phyloP scores from a whole-genome alignment of 2,329 filamentous ascomycete species.

The Neobulgaria alba region DNA sequence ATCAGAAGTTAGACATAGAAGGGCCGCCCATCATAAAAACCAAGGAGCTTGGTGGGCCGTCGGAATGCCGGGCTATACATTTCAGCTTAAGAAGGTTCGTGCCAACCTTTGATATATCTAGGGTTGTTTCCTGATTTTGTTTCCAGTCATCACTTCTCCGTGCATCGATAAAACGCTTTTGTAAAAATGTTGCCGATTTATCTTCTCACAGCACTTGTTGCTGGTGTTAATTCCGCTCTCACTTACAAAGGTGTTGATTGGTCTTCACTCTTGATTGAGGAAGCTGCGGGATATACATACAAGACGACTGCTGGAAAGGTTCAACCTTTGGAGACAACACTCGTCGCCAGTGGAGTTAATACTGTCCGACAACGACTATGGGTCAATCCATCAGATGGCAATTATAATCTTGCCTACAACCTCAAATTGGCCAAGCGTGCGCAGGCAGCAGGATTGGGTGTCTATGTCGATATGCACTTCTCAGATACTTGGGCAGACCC shows the following conservation, averaged over 20 bases:
- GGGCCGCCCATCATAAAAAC: not conserved
- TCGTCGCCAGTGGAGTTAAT: conserved; percentile 55
- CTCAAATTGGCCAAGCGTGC: conserved; percentile 57
- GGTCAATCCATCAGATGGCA: conserved; percentile 57
- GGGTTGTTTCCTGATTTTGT: not conserved
- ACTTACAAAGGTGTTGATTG: conserved; percentile 62
- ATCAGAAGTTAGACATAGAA: not conserved
- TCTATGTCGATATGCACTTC: conserved; percentile 55
- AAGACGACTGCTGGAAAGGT: conserved; percentile 44
- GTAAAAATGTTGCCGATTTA: conserved; percentile 7
- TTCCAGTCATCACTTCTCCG: not conserved
- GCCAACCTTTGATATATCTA: not conserved
- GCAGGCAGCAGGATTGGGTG: conserved; percentile 49
- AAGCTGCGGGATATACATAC: conserved; percentile 52
- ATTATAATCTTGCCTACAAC: conserved; percentile 64
- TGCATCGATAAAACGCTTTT: not conserved
- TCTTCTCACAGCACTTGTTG: conserved; percentile 5
- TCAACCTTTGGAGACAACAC: conserved; percentile 53
- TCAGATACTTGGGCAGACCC: conserved; percentile 68
- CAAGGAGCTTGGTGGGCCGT: not conserved
- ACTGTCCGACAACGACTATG: conserved; percentile 63
- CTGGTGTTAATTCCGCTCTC: conserved; percentile 32
- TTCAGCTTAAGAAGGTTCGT: not conserved
- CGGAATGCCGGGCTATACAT: not conserved
- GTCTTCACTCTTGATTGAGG: conserved; percentile 57